Evolutionary conservation across 1,284 basidiomycete species (phyloP).

Genomic region (Sphaerobolus stellatus): DNA sequence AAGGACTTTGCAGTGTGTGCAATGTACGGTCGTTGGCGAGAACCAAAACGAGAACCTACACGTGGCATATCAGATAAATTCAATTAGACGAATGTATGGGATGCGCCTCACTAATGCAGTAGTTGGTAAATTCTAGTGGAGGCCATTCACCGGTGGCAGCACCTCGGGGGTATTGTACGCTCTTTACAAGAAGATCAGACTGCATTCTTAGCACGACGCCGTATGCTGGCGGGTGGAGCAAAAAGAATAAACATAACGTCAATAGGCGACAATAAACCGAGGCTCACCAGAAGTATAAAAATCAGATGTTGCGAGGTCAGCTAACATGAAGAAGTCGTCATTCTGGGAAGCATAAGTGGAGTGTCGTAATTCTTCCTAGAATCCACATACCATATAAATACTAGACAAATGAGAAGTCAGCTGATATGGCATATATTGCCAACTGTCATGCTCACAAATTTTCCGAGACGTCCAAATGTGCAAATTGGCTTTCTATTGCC

Average conservation of each 20-base stretch:
- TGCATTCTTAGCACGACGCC: conserved; percentile 10
- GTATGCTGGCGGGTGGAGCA: conserved; percentile 4
- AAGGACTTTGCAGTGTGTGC: conserved; percentile 38
- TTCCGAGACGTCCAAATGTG: conserved; percentile 7
- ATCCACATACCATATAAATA: conserved; percentile 3
- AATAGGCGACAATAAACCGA: neutral
- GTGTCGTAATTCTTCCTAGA: neutral
- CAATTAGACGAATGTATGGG: neutral
- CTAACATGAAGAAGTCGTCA: conserved; percentile 13
- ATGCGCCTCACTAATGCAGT: conserved; percentile 3
- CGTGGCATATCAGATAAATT: neutral
- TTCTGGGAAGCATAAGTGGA: neutral
- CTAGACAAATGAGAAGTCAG: neutral
- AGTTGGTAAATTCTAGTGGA: conserved; percentile 11
- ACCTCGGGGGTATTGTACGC: neutral
- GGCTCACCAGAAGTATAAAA: conserved; percentile 12
- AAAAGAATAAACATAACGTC: too few relatives aligned
- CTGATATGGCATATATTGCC: neutral
- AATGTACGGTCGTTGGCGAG: conserved; percentile 37
- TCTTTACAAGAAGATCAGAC: conserved; percentile 6
- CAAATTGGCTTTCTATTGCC: conserved; percentile 9
- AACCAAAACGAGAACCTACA: conserved; percentile 36
- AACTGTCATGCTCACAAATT: conserved; percentile 1
- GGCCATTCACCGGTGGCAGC: conserved; percentile 8
- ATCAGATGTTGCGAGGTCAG: conserved; percentile 1